Evolutionary conservation across 1,139 yeast species (phyloP), one percentile per base, ranked within the genome.

Genomic region (Hyphopichia khmerensis): DNA sequence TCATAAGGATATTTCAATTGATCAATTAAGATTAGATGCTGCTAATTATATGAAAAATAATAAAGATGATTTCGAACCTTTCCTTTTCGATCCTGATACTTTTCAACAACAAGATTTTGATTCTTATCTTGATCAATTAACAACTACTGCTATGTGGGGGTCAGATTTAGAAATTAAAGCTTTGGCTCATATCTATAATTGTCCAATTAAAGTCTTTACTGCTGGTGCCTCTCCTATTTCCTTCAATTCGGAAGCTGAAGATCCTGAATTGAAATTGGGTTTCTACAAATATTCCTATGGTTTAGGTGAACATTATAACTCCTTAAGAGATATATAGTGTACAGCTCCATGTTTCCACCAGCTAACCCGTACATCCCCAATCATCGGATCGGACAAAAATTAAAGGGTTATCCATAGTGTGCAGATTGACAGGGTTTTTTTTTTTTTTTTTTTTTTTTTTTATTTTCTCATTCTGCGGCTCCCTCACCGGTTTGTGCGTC

Each of bases 251-350:
- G 62, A 60, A 0, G 80, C 75, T 1, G 43, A 49, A 4, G 62
- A 66, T 13, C 76, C 79, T 0, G 85, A 76, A 53, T 68, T 91
- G 51, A 79, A 77, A 47, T 60, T 93, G 47, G 96, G 89, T 0
- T 91, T 84, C 59, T 93, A 87, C 60, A 86, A 84, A 61, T 95
- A 90, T 60, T 79, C 82, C 27, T 91, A 82, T 60, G 95, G 96
- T 0, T 73, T 93, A 34, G 98, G 98, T 34, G 98, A 91, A 65
- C 99, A 93, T 65, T 93, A 93, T 63, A 91, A 93, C 60, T 88
- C 97, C 4, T 67, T 90, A 42, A 75, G 84, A 45, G 87, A 82
- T 60, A 9, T 26, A 9, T 21, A 21, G 9, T 5, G 24, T n/a
- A n/a, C n/a, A n/a, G n/a, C n/a, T n/a, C n/a, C n/a, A n/a, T n/a